These are phyloP conservation scores for Backusella liffmaniae DNA, from an alignment of 192 early-diverging fungal species.

Conservation along the genomic window DNA sequence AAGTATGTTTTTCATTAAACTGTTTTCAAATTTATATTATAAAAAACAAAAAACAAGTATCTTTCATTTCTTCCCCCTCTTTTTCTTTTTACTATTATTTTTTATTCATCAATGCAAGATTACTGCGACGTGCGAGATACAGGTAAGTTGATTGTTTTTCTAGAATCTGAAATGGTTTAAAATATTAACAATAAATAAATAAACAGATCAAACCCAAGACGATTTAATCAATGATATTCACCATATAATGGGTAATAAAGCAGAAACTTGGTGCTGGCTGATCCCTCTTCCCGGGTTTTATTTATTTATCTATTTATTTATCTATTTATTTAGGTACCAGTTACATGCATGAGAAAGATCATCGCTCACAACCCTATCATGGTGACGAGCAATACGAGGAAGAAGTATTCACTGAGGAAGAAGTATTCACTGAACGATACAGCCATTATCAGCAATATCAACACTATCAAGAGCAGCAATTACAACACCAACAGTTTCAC, in stretches of 20 bases:
- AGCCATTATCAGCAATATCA: background rate
- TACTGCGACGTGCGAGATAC: background rate
- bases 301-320: background rate
- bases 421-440: background rate
- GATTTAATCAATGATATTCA: conserved; percentile 7
- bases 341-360: background rate
- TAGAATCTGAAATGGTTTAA: background rate
- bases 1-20: conserved; percentile 4
- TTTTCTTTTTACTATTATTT: background rate
- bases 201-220: background rate
- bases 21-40: background rate
- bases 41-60: background rate
- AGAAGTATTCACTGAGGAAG: background rate
- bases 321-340: background rate
- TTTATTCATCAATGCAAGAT: background rate
- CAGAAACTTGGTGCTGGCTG: background rate
- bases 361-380: background rate
- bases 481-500: background rate
- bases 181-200: background rate
- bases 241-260: conserved; percentile 6
- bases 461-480: background rate
- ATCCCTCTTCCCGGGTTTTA: background rate
- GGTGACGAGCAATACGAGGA: background rate
- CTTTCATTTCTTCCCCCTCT: background rate
- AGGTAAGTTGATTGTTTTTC: background rate